Evolutionary conservation across 1,284 basidiomycete genomes (phyloP), one percentile per base, ranked within the genome.

Genomic region (Salmacisia buchloeana): DNA sequence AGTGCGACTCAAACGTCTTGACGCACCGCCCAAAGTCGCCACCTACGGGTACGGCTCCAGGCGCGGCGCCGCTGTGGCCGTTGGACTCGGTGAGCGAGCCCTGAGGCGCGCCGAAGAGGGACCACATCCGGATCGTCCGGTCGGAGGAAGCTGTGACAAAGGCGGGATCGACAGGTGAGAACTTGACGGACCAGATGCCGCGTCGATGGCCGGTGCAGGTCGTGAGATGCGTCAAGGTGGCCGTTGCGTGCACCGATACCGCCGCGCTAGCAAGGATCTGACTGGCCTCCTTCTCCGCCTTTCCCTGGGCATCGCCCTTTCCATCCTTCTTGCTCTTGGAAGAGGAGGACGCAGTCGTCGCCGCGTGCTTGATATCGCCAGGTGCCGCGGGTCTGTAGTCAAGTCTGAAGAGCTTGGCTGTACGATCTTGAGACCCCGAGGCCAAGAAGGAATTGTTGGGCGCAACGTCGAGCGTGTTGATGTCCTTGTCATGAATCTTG

Each of bases 401-500:
- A 59, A 98, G 86, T 63, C 86, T 85, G 80, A 89, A 98, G 10
- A 99, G 82, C 78, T 97, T 97, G 63, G 91, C 92, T 7, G 92
- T 92, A 65, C 89, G 89, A 81, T 99, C 96, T 81, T 98, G 96
- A 18, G 93, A 97, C 21, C 92, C 96, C 1, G 94, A 94, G 21
- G 88, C 93, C 46, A 98, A 85, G 67, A 94, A 82, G 62, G 84
- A 85, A 80, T 97, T 91, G 78, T 97, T 93, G 2, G 93, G 93
- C 15, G 94, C 85, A 27, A 98, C 84, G 80, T 97, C 96, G 43
- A 98, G 84, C 56, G 93, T 87, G 81, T 99, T 99, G 82, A 99
- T 97, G 81, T 98, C 96, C 82, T 97, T 98, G 63, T 98, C 96
- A 80, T 98, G 94, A 13, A 93, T 91, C 76, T 90, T 90, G 61